A percentile compares a stretch with the other conserved stretches of the same genome.
These are phyloP conservation scores for Penicillium palitans DNA, from an alignment of 2,329 filamentous ascomycete genomes.

Conservation along the genomic window DNA sequence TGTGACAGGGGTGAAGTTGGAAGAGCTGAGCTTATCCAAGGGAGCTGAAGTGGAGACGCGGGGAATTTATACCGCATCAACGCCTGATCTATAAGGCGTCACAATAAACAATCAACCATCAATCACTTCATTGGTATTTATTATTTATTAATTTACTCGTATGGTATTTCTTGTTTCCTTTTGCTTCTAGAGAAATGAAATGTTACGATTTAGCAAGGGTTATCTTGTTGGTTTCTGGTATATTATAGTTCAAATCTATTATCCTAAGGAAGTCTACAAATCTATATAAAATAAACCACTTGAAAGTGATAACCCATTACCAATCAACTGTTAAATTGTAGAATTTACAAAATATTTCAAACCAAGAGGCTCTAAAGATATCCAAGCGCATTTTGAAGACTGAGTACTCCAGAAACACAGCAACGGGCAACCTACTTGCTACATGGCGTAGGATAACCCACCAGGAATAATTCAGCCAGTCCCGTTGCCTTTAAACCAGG, in stretches of 20 bases:
- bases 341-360: not conserved
- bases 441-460: not conserved
- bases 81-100: not conserved
- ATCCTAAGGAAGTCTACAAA: too few relatives aligned
- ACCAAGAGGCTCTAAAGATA: not conserved
- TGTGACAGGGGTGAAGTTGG: not conserved
- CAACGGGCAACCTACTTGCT: not conserved
- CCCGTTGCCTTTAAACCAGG: not conserved
- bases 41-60: not conserved
- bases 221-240: not conserved
- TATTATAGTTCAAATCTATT: not conserved
- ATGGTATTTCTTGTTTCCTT: too few relatives aligned
- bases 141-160: not conserved
- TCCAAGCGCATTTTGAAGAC: too few relatives aligned
- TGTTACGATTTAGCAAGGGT: not conserved
- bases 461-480: not conserved
- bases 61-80: not conserved
- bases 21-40: not conserved
- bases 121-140: not conserved
- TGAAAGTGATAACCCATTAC: not conserved
- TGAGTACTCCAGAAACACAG: not conserved
- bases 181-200: rapidly evolving
- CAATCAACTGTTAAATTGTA: not conserved
- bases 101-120: not conserved
- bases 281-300: not conserved